Percentiles rank a stretch among this genome's conserved stretches.
phyloP scores from a whole-genome alignment of 208 protist genomes.

The Leptomonas pyrrhocoris region DNA sequence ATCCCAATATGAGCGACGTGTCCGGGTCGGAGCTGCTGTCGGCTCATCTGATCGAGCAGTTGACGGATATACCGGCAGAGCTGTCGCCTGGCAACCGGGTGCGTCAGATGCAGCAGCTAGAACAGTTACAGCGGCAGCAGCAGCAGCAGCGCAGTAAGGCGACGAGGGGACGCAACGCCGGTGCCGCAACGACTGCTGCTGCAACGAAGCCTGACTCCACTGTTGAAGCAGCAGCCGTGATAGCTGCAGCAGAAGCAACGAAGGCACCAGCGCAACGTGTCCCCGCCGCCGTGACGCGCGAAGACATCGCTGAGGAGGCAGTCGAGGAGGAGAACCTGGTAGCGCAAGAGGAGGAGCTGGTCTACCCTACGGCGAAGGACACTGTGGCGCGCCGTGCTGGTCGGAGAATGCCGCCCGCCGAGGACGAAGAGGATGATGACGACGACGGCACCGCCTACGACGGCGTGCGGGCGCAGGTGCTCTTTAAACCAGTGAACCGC shows the following conservation, averaged over 20 bases:
- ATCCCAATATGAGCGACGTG: constrained; percentile 11
- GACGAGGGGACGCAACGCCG: constrained; percentile 13
- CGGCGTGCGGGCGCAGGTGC: constrained; percentile 73
- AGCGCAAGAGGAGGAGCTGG: neutral
- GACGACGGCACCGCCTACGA: constrained; percentile 73
- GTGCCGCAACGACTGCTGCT: neutral
- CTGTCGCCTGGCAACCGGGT: constrained; percentile 16
- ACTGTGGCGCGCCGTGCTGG: neutral
- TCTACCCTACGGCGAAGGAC: neutral
- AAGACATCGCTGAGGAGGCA: constrained; percentile 2
- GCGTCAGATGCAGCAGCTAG: constrained; percentile 9
- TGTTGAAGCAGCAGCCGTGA: neutral
- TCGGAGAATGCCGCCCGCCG: neutral
- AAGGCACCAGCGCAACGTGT: neutral
- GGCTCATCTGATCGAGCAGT: constrained; percentile 27
- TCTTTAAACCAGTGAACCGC: constrained; percentile 78
- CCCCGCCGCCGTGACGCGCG: neutral
- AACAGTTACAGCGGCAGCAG: constrained; percentile 19
- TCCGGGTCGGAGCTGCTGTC: constrained; percentile 19
- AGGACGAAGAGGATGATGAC: constrained; percentile 37
- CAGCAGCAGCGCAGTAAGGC: constrained; percentile 14
- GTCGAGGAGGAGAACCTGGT: constrained; percentile 1
- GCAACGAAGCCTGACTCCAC: neutral
- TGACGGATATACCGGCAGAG: constrained; percentile 35
- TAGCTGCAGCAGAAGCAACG: too few species aligned